A percentile compares a stretch with the other conserved stretches of the same genome.
phyloP scores from a whole-genome alignment of 768 basidiomycete species.

The Pluteus cervinus region DNA sequence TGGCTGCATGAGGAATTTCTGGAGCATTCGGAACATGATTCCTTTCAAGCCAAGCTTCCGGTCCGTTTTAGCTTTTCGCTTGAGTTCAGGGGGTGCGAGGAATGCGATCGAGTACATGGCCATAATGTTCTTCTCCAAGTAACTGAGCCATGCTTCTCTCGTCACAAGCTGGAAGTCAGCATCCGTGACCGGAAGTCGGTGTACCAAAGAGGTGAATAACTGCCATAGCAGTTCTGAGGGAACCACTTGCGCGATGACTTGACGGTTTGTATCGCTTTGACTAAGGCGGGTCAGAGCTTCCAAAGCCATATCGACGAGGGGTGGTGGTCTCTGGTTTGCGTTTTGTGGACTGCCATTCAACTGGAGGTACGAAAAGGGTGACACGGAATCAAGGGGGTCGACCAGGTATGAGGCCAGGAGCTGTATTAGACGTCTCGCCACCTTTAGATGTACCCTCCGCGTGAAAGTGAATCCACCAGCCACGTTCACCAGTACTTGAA shows the following conservation, averaged over 20 bases:
- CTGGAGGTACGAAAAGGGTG: constrained; percentile 57
- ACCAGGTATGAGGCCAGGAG: constrained; percentile 71
- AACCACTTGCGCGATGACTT: constrained; percentile 57
- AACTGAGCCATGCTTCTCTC: constrained; percentile 67
- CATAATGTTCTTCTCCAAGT: constrained; percentile 74
- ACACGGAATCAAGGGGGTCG: constrained; percentile 59
- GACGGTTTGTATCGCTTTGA: constrained; percentile 74
- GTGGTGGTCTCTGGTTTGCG: constrained; percentile 44
- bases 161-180: constrained; percentile 63
- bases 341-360: constrained; percentile 38
- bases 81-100: constrained; percentile 70
- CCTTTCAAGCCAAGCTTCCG: constrained; percentile 60
- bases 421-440: constrained; percentile 54
- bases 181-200: constrained; percentile 78
- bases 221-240: constrained; percentile 50
- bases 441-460: too few species aligned
- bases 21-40: constrained; percentile 67
- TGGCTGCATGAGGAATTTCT: constrained; percentile 49
- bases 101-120: constrained; percentile 85
- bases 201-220: constrained; percentile 67
- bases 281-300: constrained; percentile 80
- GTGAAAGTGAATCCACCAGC: constrained; percentile 40
- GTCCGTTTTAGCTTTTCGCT: constrained; percentile 62
- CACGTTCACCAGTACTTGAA: constrained; percentile 64
- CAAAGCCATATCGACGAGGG: constrained; percentile 68